Evolutionary conservation across 345 rosid species (phyloP).

Genomic region (Camelina laxa): DNA sequence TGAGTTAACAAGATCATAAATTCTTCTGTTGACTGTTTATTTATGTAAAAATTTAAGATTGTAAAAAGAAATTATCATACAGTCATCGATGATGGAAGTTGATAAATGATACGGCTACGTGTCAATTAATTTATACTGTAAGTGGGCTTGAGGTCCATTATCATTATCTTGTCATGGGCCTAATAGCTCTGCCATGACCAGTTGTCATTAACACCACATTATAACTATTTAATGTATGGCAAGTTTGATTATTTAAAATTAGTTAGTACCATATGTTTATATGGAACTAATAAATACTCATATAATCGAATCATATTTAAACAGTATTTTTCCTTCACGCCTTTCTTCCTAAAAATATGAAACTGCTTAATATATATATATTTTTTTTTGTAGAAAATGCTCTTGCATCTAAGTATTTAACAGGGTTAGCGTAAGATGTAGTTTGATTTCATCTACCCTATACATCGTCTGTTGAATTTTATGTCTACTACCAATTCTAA

Average conservation of each 20-base stretch:
- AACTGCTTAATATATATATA: neutral
- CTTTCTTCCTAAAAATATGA: neutral
- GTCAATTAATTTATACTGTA: neutral
- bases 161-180: neutral
- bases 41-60: neutral
- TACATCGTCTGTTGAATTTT: neutral
- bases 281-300: neutral
- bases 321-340: neutral
- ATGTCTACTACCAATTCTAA: slow-evolving; percentile 20
- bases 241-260: neutral
- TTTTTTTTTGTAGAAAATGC: neutral
- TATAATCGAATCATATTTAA: neutral
- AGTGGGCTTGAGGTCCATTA: slow-evolving; percentile 14
- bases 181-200: neutral
- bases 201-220: neutral
- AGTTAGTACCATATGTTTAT: too few species aligned
- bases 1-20: neutral
- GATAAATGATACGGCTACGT: neutral
- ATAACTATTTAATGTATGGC: neutral
- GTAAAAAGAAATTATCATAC: neutral
- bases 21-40: neutral
- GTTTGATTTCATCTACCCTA: slow-evolving; percentile 21
- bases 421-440: slow-evolving; percentile 12
- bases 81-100: neutral
- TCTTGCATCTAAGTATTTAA: slow-evolving; percentile 1